Percentiles rank a stretch among this genome's conserved stretches.
phyloP scores from a whole-genome alignment of 2,329 filamentous ascomycete species.

The Botrytis deweyae region DNA sequence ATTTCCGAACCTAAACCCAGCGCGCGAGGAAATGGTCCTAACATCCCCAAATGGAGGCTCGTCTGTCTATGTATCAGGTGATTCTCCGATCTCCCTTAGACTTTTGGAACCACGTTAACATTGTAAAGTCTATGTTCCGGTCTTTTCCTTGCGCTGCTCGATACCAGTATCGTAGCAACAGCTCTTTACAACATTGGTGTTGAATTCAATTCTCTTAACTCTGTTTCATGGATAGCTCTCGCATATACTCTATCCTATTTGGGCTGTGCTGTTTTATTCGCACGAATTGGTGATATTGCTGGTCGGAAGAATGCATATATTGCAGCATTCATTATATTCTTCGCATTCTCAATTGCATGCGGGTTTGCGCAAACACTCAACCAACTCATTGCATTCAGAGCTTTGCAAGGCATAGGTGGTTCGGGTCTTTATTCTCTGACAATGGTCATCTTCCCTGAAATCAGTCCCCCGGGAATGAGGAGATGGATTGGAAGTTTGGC shows the following conservation, averaged over 20 bases:
- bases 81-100: fast-evolving
- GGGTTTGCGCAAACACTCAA: conserved; percentile 47
- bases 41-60: not conserved
- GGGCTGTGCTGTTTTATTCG: conserved; percentile 55
- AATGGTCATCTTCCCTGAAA: conserved; percentile 45
- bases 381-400: conserved; percentile 42
- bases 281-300: conserved; percentile 45
- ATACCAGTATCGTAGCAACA: conserved; percentile 60
- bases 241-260: conserved; percentile 47
- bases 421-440: conserved; percentile 42
- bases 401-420: conserved; percentile 39
- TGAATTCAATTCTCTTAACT: conserved; percentile 49
- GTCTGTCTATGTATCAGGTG: not conserved
- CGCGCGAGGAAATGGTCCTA: not conserved
- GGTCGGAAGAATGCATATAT: conserved; percentile 22
- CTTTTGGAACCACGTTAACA: not conserved
- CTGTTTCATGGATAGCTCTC: conserved; percentile 55
- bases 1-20: not conserved
- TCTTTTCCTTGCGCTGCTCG: conserved; percentile 59
- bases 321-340: conserved; percentile 50
- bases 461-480: conserved; percentile 45
- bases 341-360: conserved; percentile 56
- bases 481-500: conserved; percentile 49
- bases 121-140: conserved; percentile 49
- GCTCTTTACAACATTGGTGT: conserved; percentile 54